A percentile compares a stretch with the other conserved stretches of the same genome.
These are phyloP conservation scores for Stachybotrys elegans DNA, from an alignment of 2,329 filamentous ascomycete genomes.

Conservation along the genomic window DNA sequence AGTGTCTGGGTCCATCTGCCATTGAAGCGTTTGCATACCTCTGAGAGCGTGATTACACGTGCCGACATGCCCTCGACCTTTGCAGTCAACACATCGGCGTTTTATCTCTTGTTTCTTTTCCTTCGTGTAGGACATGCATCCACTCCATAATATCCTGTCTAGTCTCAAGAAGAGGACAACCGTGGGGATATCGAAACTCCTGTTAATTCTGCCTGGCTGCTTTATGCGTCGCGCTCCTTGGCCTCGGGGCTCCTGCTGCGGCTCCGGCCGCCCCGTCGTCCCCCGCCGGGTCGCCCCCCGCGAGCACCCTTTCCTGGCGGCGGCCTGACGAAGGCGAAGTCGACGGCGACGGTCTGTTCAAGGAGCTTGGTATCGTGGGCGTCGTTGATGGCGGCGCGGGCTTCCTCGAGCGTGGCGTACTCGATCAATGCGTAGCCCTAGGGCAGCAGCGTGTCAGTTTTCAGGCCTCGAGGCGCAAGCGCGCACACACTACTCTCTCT, in stretches of 20 bases:
- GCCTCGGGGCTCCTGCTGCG: constrained; percentile 44
- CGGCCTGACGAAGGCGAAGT: constrained; percentile 81
- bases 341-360: constrained; percentile 74
- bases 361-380: constrained; percentile 73
- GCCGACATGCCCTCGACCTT: constrained; percentile 18
- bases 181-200: too few relatives aligned
- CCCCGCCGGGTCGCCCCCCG: constrained; percentile 30
- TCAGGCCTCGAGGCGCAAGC: too few relatives aligned
- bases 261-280: constrained; percentile 39
- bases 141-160: too few relatives aligned
- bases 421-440: constrained; percentile 84
- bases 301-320: constrained; percentile 49
- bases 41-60: constrained; percentile 16
- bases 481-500: not conserved
- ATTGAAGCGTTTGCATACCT: constrained; percentile 18
- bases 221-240: constrained; percentile 27
- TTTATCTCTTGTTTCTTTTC: constrained; percentile 2
- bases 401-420: constrained; percentile 73
- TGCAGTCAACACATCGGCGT: constrained; percentile 18
- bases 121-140: too few relatives aligned
- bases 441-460: not conserved
- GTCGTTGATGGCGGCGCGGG: constrained; percentile 74
- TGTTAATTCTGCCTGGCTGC: not conserved
- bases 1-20: too few relatives aligned
- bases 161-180: too few relatives aligned